These are phyloP conservation scores for Phytophthora syringae DNA, from an alignment of 352 stramenopile genomes.

Conservation along the genomic window DNA sequence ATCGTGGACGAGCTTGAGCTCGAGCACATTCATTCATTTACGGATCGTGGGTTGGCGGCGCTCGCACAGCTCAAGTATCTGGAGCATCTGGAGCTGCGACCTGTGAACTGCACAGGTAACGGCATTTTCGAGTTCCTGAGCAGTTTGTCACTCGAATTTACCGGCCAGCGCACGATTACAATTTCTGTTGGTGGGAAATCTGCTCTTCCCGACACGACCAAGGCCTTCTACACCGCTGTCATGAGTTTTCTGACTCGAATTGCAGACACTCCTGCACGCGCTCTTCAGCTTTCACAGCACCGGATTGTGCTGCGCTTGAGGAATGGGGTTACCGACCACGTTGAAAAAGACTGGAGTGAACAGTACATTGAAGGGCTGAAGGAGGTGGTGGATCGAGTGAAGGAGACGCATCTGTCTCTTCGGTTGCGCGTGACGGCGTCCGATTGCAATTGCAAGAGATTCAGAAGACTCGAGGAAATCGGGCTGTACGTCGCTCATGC, in stretches of 20 bases:
- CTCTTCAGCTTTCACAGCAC: slow-evolving; percentile 15
- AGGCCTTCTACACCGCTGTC: slow-evolving; percentile 40
- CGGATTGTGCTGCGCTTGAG: slow-evolving; percentile 39
- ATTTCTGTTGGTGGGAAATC: slow-evolving; percentile 32
- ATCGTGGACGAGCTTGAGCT: no score
- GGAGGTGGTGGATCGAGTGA: slow-evolving; percentile 19
- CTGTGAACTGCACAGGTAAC: no score
- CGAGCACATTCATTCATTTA: no score
- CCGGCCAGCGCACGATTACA: no score
- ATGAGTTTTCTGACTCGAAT: slow-evolving; percentile 31
- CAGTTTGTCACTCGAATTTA: neutral
- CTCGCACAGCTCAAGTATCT: no score
- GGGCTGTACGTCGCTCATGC: slow-evolving; percentile 37
- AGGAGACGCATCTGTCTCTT: slow-evolving; percentile 31
- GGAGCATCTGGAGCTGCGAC: no score
- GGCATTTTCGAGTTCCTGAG: neutral
- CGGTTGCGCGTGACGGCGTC: slow-evolving; percentile 28
- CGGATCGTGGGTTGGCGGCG: no score
- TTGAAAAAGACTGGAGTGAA: slow-evolving; percentile 37
- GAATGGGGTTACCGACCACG: slow-evolving; percentile 19
- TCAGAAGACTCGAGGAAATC: slow-evolving; percentile 38
- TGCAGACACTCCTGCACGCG: neutral
- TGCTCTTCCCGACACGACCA: slow-evolving; percentile 1
- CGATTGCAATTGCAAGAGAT: slow-evolving; percentile 17
- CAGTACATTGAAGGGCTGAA: slow-evolving; percentile 34